Evolutionary conservation across 2,329 filamentous ascomycete species (phyloP).

Genomic region (Monilinia aucupariae): DNA sequence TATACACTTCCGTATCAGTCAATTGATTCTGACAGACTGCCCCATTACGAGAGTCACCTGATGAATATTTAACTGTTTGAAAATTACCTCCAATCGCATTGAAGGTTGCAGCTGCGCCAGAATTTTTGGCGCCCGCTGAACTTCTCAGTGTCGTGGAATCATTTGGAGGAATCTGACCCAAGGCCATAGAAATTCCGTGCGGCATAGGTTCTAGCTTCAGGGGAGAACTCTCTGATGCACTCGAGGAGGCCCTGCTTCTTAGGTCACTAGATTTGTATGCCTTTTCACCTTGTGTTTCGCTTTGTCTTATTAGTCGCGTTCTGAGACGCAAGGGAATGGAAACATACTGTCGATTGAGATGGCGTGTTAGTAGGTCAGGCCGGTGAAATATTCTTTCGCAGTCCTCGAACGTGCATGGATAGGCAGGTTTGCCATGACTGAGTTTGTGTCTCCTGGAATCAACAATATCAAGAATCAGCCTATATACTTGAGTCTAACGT

Average conservation of each 20-base stretch:
- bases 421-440: slow-evolving; percentile 51
- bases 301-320: slow-evolving; percentile 29
- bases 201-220: slow-evolving; percentile 9
- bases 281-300: slow-evolving; percentile 44
- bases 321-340: neutral
- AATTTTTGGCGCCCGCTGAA: slow-evolving; percentile 24
- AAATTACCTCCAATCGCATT: slow-evolving; percentile 26
- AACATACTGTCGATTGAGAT: slow-evolving; percentile 48
- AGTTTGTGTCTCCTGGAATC: slow-evolving; percentile 51
- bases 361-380: slow-evolving; percentile 54
- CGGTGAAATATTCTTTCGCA: slow-evolving; percentile 56
- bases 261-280: slow-evolving; percentile 32
- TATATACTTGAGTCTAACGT: neutral
- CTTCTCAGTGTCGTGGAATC: slow-evolving; percentile 28
- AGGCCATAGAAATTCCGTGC: slow-evolving; percentile 3
- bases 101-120: slow-evolving; percentile 26
- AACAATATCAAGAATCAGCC: neutral
- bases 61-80: slow-evolving; percentile 25
- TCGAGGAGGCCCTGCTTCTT: slow-evolving; percentile 31
- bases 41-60: slow-evolving; percentile 22
- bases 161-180: slow-evolving; percentile 22
- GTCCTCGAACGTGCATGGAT: slow-evolving; percentile 46
- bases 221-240: slow-evolving; percentile 25
- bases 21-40: slow-evolving; percentile 25
- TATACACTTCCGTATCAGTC: slow-evolving; percentile 22